These are phyloP conservation scores for Malassezia brasiliensis DNA, from an alignment of 1,284 basidiomycete species.

Conservation along the genomic window DNA sequence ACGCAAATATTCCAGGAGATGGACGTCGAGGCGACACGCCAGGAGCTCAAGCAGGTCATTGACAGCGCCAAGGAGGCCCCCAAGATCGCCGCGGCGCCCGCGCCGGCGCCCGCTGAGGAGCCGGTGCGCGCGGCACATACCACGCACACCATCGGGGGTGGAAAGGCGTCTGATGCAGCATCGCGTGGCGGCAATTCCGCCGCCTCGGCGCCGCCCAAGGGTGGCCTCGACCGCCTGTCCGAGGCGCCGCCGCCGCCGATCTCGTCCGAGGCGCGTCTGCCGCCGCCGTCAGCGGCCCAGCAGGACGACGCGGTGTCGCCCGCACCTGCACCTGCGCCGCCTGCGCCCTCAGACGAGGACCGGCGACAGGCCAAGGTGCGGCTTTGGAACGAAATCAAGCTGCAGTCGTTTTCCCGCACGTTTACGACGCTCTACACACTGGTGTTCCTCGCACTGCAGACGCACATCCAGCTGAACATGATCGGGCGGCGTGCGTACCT, in stretches of 20 bases:
- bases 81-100: neutral
- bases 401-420: constrained; percentile 65
- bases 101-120: neutral
- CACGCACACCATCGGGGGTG: neutral
- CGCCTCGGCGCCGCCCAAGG: neutral
- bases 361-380: constrained; percentile 25
- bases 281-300: neutral
- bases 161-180: neutral
- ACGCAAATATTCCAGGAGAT: constrained; percentile 64
- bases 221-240: constrained; percentile 5
- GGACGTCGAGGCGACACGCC: constrained; percentile 70
- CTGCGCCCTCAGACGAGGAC: constrained; percentile 12
- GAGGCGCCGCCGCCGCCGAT: constrained; percentile 14
- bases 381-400: constrained; percentile 46
- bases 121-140: neutral
- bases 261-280: constrained; percentile 7
- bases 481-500: constrained; percentile 75
- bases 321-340: neutral
- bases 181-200: neutral
- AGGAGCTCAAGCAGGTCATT: constrained; percentile 54
- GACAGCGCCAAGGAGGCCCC: neutral
- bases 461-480: constrained; percentile 69
- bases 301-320: neutral
- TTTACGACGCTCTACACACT: constrained; percentile 72
- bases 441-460: constrained; percentile 68